Conservation (phyloP, 176 grass and related monocot species). For the Carex pumila region DNA sequence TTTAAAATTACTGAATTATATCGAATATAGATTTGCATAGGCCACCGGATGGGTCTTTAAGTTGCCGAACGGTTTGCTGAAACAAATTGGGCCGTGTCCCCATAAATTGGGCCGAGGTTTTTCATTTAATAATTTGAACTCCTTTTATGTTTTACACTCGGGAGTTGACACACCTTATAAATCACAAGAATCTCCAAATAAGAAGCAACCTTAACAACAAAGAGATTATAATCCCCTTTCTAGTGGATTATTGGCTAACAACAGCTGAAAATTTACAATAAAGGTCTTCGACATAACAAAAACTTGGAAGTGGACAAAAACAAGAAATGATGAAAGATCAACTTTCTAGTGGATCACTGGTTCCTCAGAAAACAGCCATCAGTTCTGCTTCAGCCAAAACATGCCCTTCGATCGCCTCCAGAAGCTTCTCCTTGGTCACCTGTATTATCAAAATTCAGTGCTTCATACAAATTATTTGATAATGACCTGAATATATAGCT, state of each 20-base stretch:
- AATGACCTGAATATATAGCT: not conserved
- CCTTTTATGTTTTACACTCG: not conserved
- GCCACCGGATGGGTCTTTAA: no score
- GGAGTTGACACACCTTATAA: not conserved
- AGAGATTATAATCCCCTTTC: not conserved
- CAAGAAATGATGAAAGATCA: conserved; percentile 1
- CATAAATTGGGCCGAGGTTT: not conserved
- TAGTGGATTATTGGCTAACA: not conserved
- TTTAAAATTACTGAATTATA: no score
- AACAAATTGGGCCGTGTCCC: not conserved
- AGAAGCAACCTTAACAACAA: no score
- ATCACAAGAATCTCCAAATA: not conserved
- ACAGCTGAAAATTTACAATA: not conserved
- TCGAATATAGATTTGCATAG: no score
- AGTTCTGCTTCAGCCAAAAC: conserved; percentile 64
- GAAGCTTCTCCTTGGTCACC: conserved; percentile 68
- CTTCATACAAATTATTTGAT: not conserved
- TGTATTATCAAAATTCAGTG: not conserved
- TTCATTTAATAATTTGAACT: not conserved
- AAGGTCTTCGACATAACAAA: not conserved
- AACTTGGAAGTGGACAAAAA: not conserved
- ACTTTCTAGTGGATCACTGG: not conserved
- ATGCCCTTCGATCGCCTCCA: conserved; percentile 62
- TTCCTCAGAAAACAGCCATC: conserved; percentile 36
- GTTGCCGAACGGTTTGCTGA: no score